Percentiles rank a stretch among this genome's conserved stretches.
Evolutionary conservation across 495 filamentous ascomycete genomes (phyloP).

Genomic region (Haplographium delicatum): DNA sequence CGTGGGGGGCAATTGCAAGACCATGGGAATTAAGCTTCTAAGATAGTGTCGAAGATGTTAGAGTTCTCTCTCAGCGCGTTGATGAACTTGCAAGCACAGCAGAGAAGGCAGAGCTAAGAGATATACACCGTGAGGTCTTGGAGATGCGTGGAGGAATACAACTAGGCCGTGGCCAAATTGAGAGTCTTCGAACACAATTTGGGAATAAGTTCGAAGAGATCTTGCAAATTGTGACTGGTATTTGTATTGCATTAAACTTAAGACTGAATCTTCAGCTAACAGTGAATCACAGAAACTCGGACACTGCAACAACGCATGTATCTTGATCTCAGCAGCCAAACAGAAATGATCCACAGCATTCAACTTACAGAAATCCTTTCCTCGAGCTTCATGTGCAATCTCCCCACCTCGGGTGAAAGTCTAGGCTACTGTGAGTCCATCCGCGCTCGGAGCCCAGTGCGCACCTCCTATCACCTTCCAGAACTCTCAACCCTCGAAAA

Average conservation of each 20-base stretch:
- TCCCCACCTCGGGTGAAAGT: background rate
- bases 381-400: background rate
- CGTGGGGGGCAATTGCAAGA: constrained; percentile 18
- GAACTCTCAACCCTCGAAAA: background rate
- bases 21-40: constrained; percentile 23
- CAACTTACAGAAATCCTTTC: background rate
- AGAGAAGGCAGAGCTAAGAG: constrained; percentile 1
- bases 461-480: background rate
- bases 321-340: background rate
- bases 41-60: constrained; percentile 24
- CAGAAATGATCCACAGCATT: background rate
- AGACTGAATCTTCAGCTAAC: background rate
- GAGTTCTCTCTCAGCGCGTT: constrained; percentile 1
- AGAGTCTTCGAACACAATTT: background rate
- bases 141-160: background rate
- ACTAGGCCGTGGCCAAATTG: background rate
- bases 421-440: background rate
- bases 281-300: background rate
- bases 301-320: background rate
- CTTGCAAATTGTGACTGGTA: background rate
- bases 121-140: background rate
- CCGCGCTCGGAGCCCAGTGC: background rate
- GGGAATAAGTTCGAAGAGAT: background rate
- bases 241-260: background rate
- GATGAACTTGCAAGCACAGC: constrained; percentile 7